Evolutionary conservation across 2,329 filamentous ascomycete species (phyloP).

Genomic region (Purpureocillium takamizusanense): DNA sequence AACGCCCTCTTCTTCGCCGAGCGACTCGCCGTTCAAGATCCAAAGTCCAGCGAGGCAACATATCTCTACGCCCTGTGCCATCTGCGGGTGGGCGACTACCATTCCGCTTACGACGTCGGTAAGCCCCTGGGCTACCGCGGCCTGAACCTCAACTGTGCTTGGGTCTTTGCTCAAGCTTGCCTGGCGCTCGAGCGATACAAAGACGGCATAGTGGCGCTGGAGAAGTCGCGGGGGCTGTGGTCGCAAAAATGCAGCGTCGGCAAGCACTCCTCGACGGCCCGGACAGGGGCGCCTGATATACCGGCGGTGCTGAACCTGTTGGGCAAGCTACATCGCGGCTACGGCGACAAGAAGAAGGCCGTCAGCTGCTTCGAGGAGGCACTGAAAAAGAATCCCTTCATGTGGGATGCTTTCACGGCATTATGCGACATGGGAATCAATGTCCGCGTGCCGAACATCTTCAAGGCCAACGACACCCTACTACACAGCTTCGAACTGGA

Average conservation of each 20-base stretch:
- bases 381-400: constrained; percentile 84
- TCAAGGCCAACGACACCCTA: constrained; percentile 57
- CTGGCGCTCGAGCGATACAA: constrained; percentile 68
- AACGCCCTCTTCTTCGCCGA: constrained; percentile 94
- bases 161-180: constrained; percentile 85
- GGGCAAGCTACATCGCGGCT: constrained; percentile 76
- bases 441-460: constrained; percentile 77
- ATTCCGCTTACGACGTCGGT: constrained; percentile 77
- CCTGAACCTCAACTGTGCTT: constrained; percentile 76
- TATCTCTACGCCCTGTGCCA: constrained; percentile 82
- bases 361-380: constrained; percentile 81
- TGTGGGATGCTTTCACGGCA: constrained; percentile 93
- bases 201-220: constrained; percentile 75
- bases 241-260: constrained; percentile 66
- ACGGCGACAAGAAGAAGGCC: constrained; percentile 76
- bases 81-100: constrained; percentile 70
- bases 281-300: constrained; percentile 72
- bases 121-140: constrained; percentile 63
- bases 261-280: constrained; percentile 68
- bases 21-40: constrained; percentile 75
- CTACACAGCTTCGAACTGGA: constrained; percentile 36
- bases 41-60: constrained; percentile 67
- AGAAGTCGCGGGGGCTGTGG: constrained; percentile 75
- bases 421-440: constrained; percentile 82
- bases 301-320: constrained; percentile 75